Conservation (phyloP, 2,329 filamentous ascomycete genomes). For the Orbilia brochopaga region DNA sequence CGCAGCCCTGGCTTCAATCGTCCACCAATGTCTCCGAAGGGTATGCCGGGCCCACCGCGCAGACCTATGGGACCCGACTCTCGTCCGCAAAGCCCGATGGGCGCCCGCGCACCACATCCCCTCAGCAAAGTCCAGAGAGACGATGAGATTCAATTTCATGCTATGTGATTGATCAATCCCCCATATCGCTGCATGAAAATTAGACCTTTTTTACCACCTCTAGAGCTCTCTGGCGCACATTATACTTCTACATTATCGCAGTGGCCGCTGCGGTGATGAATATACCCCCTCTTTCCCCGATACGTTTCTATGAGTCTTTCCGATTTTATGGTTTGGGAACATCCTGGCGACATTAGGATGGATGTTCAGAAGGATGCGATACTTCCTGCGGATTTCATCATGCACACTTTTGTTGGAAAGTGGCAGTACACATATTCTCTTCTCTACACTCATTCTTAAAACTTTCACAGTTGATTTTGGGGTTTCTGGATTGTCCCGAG, state of each 20-base stretch:
- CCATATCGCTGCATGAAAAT: background rate
- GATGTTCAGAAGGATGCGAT: conserved; percentile 17
- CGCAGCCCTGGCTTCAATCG: conserved; percentile 44
- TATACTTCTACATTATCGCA: background rate
- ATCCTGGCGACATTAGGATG: conserved; percentile 25
- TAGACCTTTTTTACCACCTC: background rate
- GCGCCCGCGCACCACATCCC: conserved; percentile 38
- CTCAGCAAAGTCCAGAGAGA: conserved; percentile 46
- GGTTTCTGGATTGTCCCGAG: conserved; percentile 28
- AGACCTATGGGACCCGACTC: conserved; percentile 40
- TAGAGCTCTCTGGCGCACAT: conserved; percentile 8
- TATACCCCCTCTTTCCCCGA: conserved; percentile 11
- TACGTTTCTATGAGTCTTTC: conserved; percentile 28
- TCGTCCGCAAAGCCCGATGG: conserved; percentile 41
- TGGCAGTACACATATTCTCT: conserved; percentile 30
- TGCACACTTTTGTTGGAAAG: conserved; percentile 13
- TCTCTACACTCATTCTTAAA: conserved; percentile 27
- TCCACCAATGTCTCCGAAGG: conserved; percentile 49
- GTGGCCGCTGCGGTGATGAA: background rate
- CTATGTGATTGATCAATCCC: conserved; percentile 44
- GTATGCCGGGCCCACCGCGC: conserved; percentile 46
- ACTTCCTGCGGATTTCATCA: conserved; percentile 16
- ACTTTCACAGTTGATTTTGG: conserved; percentile 9
- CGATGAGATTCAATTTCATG: conserved; percentile 45
- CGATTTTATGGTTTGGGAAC: conserved; percentile 26